Conservation (phyloP, 2,329 filamentous ascomycete genomes). For the Microsporum canis region DNA sequence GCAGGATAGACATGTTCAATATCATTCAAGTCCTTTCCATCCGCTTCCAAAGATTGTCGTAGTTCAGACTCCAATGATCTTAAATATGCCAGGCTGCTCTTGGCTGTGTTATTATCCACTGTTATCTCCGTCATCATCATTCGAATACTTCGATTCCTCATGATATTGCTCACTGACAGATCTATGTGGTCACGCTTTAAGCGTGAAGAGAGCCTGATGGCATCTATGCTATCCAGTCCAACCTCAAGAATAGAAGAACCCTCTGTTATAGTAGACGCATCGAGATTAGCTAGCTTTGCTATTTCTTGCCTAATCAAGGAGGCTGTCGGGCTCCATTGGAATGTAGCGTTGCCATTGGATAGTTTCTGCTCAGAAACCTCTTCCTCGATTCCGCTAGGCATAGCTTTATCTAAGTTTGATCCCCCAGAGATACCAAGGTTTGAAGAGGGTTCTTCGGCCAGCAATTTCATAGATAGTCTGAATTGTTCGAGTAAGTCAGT, state of each 20-base stretch:
- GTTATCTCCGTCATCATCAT: constrained; percentile 39
- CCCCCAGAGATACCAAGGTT: neutral
- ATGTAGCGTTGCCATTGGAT: constrained; percentile 21
- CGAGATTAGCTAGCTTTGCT: constrained; percentile 47
- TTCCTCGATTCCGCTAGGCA: neutral
- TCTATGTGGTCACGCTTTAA: constrained; percentile 50
- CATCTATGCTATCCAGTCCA: constrained; percentile 84
- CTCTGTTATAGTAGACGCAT: constrained; percentile 42
- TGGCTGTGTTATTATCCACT: constrained; percentile 10
- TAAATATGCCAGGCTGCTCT: neutral
- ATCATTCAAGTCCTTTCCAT: constrained; percentile 28
- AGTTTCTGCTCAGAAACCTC: neutral
- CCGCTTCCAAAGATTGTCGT: constrained; percentile 27
- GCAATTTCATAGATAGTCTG: constrained; percentile 27
- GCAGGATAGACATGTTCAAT: constrained; percentile 57
- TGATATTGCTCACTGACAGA: constrained; percentile 63
- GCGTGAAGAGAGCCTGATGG: constrained; percentile 68
- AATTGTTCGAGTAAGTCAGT: constrained; percentile 36
- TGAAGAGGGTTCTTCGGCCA: constrained; percentile 24
- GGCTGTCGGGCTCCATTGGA: constrained; percentile 50
- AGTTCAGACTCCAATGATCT: constrained; percentile 23
- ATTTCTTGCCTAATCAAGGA: constrained; percentile 49
- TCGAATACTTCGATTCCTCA: constrained; percentile 57
- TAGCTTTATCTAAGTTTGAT: neutral
- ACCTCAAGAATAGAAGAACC: constrained; percentile 63